Evolutionary conservation across 208 protist species (phyloP).

Genomic region (Trypanosoma caninum): DNA sequence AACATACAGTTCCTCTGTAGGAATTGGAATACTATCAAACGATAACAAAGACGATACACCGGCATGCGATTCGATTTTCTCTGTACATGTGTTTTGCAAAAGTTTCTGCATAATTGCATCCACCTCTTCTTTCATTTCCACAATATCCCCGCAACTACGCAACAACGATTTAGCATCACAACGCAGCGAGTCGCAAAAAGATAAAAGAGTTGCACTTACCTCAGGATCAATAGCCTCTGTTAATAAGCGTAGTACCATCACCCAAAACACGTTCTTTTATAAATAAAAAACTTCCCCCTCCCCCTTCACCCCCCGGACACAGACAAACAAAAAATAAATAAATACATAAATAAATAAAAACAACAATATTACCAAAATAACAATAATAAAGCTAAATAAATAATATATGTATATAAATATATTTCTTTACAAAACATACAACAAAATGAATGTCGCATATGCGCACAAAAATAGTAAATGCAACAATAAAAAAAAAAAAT

Average conservation of each 20-base stretch:
- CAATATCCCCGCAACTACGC: neutral
- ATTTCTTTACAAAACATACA: too few species aligned
- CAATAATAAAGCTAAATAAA: too few species aligned
- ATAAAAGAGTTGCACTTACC: neutral
- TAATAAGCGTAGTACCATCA: neutral
- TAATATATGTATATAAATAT: too few species aligned
- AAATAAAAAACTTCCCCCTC: too few species aligned
- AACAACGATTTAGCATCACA: conserved; percentile 11
- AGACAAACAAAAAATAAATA: too few species aligned
- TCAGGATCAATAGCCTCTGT: neutral
- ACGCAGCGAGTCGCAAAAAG: conserved; percentile 17
- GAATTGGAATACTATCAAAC: neutral
- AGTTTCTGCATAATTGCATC: neutral
- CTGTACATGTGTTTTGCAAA: neutral
- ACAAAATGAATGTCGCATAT: too few species aligned
- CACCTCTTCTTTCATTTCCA: conserved; percentile 11
- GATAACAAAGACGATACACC: neutral
- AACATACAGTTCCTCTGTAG: conserved; percentile 8
- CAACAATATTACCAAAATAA: too few species aligned
- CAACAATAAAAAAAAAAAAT: too few species aligned
- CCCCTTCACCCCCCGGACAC: too few species aligned
- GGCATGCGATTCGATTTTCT: neutral
- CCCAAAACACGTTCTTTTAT: neutral
- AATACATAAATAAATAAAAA: too few species aligned
- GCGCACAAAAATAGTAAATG: too few species aligned